phyloP scores from a whole-genome alignment of 2,329 filamentous ascomycete genomes.

The Xylariaceae sp. region DNA sequence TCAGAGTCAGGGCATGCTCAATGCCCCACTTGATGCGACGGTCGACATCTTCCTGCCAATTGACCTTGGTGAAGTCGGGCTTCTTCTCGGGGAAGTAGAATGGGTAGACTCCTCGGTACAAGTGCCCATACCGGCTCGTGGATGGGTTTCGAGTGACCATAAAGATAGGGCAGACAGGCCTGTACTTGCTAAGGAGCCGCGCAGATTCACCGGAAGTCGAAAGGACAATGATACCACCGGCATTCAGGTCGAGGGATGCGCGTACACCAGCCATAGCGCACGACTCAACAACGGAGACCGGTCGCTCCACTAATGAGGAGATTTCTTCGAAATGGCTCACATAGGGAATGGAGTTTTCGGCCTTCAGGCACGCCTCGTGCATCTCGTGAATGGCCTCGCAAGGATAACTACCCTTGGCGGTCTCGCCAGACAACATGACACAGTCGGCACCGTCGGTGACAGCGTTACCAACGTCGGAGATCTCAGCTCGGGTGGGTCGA shows the following conservation, averaged over 20 bases:
- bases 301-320: conserved; percentile 78
- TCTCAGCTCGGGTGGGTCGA: conserved; percentile 94
- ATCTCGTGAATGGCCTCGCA: conserved; percentile 93
- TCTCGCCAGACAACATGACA: conserved; percentile 99
- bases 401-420: conserved; percentile 96
- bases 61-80: conserved; percentile 88
- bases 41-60: conserved; percentile 99
- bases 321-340: conserved; percentile 96
- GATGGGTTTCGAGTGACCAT: conserved; percentile 91
- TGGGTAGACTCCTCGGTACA: conserved; percentile 97
- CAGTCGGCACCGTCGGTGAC: conserved; percentile 98
- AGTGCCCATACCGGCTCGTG: conserved; percentile 86
- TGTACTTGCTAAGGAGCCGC: conserved; percentile 95
- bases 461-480: conserved; percentile 97
- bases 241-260: conserved; percentile 93
- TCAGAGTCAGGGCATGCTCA: conserved; percentile 80
- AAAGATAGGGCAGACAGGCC: conserved; percentile 98
- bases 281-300: conserved; percentile 86
- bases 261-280: conserved; percentile 97
- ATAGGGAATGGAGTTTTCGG: conserved; percentile 96
- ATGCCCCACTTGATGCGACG: conserved; percentile 97
- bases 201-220: conserved; percentile 96
- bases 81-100: conserved; percentile 93
- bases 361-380: conserved; percentile 95
- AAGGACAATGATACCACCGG: conserved; percentile 92